Evolutionary conservation across 345 rosid species (phyloP).

Genomic region (Hibiscus tridactylites): DNA sequence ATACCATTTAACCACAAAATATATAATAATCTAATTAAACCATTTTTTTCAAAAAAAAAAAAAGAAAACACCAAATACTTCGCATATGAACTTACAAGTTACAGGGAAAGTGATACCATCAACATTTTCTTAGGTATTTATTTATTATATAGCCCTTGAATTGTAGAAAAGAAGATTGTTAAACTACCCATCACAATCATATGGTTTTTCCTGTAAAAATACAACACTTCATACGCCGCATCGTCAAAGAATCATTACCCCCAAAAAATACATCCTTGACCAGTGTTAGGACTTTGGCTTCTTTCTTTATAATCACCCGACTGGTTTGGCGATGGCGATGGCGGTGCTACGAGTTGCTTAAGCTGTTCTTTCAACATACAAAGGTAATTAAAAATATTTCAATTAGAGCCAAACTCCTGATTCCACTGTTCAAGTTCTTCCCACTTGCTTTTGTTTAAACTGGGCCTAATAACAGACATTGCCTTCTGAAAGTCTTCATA

Average conservation of each 20-base stretch:
- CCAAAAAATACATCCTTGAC: not conserved
- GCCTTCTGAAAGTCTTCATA: constrained; percentile 77
- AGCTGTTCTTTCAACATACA: not conserved
- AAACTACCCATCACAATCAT: not conserved
- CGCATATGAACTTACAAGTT: too few species aligned
- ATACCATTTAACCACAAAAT: too few species aligned
- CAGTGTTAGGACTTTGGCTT: not conserved
- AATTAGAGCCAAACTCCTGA: constrained; percentile 73
- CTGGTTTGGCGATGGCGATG: not conserved
- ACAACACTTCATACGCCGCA: not conserved
- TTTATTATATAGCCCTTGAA: not conserved
- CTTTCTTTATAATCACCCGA: not conserved
- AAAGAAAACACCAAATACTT: too few species aligned
- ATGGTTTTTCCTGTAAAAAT: not conserved
- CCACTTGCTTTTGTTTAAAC: constrained; percentile 86
- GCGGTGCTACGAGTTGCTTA: not conserved
- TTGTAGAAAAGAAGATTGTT: not conserved
- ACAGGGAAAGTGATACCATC: too few species aligned
- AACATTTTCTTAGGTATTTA: too few species aligned
- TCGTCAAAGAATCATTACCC: not conserved
- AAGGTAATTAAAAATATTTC: not conserved
- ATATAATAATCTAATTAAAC: too few species aligned
- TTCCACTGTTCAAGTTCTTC: constrained; percentile 91
- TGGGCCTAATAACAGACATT: constrained; percentile 79
- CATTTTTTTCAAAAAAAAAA: too few species aligned